phyloP scores from a whole-genome alignment of 2,329 filamentous ascomycete genomes.

The Aureobasidium lini region DNA sequence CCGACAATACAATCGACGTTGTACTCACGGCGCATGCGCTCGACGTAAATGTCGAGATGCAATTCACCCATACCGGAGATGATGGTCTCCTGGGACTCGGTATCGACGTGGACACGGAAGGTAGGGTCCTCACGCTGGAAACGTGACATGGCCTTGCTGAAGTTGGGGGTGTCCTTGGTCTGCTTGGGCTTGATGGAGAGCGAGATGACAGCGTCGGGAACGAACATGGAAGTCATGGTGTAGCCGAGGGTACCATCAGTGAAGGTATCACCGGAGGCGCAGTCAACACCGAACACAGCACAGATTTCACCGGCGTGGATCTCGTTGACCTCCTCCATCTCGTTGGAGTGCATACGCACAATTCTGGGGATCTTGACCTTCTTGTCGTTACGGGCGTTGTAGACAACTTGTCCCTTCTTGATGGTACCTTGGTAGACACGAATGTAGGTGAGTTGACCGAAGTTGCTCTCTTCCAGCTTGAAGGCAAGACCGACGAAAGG shows the following conservation, averaged over 20 bases:
- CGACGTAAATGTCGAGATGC: slow-evolving; percentile 94
- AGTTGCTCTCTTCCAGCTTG: slow-evolving; percentile 98
- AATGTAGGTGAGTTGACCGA: slow-evolving; percentile 95
- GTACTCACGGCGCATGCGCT: slow-evolving; percentile 95
- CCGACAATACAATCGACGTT: slow-evolving; percentile 93
- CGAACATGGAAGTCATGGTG: slow-evolving; percentile 96
- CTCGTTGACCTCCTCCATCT: slow-evolving; percentile 94
- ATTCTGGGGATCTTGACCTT: slow-evolving; percentile 96
- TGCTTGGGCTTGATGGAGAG: slow-evolving; percentile 95
- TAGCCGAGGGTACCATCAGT: slow-evolving; percentile 89
- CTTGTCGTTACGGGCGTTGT: slow-evolving; percentile 89
- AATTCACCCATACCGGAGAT: slow-evolving; percentile 98
- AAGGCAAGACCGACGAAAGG: slow-evolving; percentile 95
- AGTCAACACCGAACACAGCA: slow-evolving; percentile 96
- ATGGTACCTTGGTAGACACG: slow-evolving; percentile 94
- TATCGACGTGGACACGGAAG: slow-evolving; percentile 87
- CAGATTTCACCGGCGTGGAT: slow-evolving; percentile 96
- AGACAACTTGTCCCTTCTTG: slow-evolving; percentile 81
- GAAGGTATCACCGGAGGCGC: slow-evolving; percentile 95
- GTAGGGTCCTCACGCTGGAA: slow-evolving; percentile 98
- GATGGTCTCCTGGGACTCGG: slow-evolving; percentile 91
- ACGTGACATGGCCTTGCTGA: slow-evolving; percentile 96
- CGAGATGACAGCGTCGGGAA: slow-evolving; percentile 96
- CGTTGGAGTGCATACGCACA: slow-evolving; percentile 98
- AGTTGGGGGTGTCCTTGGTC: slow-evolving; percentile 84